Base-by-base conservation (phyloP, 2,329 filamentous ascomycete genomes). In the Aspergillus versicolor region DNA sequence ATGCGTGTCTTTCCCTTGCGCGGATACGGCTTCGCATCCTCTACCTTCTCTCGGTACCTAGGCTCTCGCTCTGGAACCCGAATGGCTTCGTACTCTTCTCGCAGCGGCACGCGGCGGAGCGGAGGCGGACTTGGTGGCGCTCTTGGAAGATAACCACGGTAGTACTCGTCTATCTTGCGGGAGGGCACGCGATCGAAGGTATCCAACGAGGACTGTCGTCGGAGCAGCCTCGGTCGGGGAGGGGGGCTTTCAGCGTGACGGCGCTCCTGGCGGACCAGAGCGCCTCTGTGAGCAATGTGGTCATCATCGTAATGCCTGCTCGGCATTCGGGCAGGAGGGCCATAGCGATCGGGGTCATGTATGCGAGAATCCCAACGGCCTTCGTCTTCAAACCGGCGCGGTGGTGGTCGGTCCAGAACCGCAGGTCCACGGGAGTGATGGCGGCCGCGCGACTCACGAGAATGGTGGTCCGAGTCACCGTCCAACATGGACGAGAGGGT, bases 1-100 rank as follows among this genome's bases (percentile, higher is more conserved):
- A 97, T 92, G 65, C 90, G 86, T 13, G 92, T 97, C 81, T 92
- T 96, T 66, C 92, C 92, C 73, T 89, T 92, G 77, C 90, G 89
- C 9, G 89, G 88, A 62, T 89, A 91, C 56, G 77, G 75, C 58
- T 77, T 67, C 57, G 62, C 64, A 55, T 68, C 71, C 61, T 70
- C 66, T 34, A 68, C 56, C 51, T 66, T 62, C 61, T 68, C 70
- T 30, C 62, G 65, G 24, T 69, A 62, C 34, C 66, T 64, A 57
- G 72, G 73, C 40, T 88, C 85, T 4, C 84, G 85, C 61, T 89
- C 88, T n/a, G 83, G 82, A 38, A 89, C 79, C 59, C 82, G 81
- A 61, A 89, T 87, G 56, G 90, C 87, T 21, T 90, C 87, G 60
- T 82, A 81, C 59, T 82, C 79, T 40, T 83, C 84, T 67, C 85